Evolutionary conservation across 768 basidiomycete genomes (phyloP).

Genomic region (Pleurotus ostreatus): DNA sequence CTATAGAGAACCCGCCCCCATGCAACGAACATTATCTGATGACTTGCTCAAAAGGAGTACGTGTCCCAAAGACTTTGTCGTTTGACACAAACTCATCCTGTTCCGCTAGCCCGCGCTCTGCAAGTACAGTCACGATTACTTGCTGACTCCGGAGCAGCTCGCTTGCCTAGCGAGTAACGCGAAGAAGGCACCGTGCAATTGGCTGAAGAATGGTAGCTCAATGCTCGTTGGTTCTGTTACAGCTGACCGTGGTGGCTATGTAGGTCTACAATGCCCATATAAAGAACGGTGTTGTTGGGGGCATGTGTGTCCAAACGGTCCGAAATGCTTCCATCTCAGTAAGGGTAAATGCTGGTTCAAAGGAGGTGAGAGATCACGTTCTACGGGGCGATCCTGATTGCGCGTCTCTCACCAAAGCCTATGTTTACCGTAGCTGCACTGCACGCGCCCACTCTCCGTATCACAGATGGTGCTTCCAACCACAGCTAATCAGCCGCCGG

Average conservation of each 20-base stretch:
- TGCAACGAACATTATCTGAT: conserved; percentile 85
- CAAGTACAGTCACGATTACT: conserved; percentile 84
- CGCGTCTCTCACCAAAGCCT: too few species aligned
- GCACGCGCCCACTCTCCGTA: too few species aligned
- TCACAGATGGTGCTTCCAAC: too few species aligned
- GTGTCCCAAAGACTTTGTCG: conserved; percentile 12
- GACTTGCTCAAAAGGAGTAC: conserved; percentile 75
- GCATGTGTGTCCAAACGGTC: conserved; percentile 78
- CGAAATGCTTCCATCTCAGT: conserved; percentile 63
- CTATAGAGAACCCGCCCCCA: conserved; percentile 72
- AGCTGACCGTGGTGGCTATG: conserved; percentile 1
- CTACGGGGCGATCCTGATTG: too few species aligned
- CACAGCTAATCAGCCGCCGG: too few species aligned
- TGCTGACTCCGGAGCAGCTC: conserved; percentile 67
- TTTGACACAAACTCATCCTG: neutral
- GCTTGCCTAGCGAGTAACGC: conserved; percentile 69
- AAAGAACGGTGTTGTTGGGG: conserved; percentile 81
- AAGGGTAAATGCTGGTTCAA: conserved; percentile 90
- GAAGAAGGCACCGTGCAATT: conserved; percentile 84
- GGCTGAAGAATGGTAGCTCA: conserved; percentile 66
- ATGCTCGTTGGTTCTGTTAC: neutral
- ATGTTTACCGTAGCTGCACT: too few species aligned
- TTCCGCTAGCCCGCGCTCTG: conserved; percentile 50
- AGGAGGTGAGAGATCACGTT: conserved; percentile 40
- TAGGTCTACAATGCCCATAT: conserved; percentile 73